These are phyloP conservation scores for Cryptomeria japonica DNA, from an alignment of 75 land plant species.

Conservation along the genomic window DNA sequence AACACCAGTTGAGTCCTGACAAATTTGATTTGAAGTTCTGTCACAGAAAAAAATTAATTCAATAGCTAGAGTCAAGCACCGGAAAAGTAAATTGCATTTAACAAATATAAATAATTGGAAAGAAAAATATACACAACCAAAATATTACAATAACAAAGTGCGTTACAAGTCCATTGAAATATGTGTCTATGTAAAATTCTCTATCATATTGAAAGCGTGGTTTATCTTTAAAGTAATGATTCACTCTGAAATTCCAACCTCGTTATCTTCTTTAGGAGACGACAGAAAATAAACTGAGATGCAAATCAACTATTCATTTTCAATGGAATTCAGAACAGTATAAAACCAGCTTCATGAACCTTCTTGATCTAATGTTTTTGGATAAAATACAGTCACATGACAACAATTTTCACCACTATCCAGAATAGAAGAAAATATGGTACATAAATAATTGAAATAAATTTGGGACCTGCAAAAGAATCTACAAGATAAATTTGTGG, in stretches of 20 bases:
- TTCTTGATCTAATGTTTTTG: neutral
- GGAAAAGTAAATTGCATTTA: neutral
- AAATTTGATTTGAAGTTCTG: neutral
- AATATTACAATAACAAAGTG: neutral
- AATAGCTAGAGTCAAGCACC: neutral
- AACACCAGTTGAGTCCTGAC: neutral
- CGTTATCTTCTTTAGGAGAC: neutral
- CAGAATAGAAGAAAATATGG: neutral
- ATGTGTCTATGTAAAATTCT: neutral
- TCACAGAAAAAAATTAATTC: neutral
- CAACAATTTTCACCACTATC: neutral
- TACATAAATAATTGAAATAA: neutral
- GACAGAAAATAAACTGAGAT: neutral
- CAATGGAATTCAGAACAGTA: neutral
- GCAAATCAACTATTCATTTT: neutral
- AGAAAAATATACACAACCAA: neutral
- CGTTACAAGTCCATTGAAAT: neutral
- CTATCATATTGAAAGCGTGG: neutral
- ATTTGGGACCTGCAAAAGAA: neutral
- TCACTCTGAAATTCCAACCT: neutral
- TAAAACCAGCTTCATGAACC: neutral
- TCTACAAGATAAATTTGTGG: neutral
- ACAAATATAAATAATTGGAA: neutral
- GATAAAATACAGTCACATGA: neutral
- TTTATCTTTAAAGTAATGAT: neutral